Conservation (phyloP, 257 asterid genomes). For the Ocimum tenuiflorum region DNA sequence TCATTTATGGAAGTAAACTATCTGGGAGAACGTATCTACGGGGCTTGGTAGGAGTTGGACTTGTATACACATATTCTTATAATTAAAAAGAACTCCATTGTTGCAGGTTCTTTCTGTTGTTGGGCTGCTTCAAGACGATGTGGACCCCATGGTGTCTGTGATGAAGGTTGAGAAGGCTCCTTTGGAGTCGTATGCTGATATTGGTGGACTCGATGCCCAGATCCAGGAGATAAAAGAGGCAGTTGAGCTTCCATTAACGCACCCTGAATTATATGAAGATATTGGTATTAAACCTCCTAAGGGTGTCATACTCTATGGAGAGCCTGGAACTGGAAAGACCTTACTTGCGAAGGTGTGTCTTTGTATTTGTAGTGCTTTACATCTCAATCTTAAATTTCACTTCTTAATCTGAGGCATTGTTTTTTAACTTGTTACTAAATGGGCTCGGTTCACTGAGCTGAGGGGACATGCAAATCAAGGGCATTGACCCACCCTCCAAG, state of each 20-base stretch:
- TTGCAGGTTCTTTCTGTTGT: conserved; percentile 89
- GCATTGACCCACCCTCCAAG: background rate
- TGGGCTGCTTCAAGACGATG: conserved; percentile 92
- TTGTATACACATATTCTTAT: background rate
- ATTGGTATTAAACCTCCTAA: conserved; percentile 88
- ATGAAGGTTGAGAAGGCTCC: conserved; percentile 99
- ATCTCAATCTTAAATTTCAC: background rate
- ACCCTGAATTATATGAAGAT: conserved; percentile 65
- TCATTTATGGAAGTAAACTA: background rate
- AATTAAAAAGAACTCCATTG: background rate
- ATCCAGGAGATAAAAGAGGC: conserved; percentile 67
- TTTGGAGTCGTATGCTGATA: conserved; percentile 82
- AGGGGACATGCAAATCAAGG: background rate
- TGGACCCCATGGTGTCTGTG: conserved; percentile 93
- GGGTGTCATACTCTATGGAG: conserved; percentile 95
- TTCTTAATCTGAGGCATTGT: background rate
- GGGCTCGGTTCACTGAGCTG: background rate
- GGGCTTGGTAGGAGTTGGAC: background rate
- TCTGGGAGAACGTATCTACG: conserved; percentile 1
- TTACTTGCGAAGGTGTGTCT: conserved; percentile 83
- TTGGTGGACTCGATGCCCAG: conserved; percentile 60
- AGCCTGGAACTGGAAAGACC: conserved; percentile 95
- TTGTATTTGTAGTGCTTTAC: background rate
- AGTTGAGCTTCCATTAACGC: conserved; percentile 54
- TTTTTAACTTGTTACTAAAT: background rate